Base-by-base conservation (phyloP, 176 grass and related monocot genomes). In the Neostapfia colusana region DNA sequence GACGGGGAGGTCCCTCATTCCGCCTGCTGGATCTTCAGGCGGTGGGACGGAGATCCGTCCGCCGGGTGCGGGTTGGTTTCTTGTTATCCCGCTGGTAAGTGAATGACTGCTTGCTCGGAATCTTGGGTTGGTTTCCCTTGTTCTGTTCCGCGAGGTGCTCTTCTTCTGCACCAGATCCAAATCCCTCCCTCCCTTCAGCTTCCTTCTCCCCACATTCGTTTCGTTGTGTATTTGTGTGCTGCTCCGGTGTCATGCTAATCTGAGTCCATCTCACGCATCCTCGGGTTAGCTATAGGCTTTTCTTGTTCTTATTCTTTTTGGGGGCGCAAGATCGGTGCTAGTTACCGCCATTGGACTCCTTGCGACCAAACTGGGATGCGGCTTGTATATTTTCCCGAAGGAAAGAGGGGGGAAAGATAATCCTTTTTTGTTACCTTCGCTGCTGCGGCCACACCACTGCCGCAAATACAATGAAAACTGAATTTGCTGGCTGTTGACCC, bases 11-110 rank as follows among this genome's bases (percentile, higher is more conserved):
- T 13, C 17, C 31, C 0, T 56, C 10, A 18, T 46, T 46, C 14
- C 34, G 36, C 3, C 53, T 31, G 72, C 57, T 81, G 84, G 84
- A 86, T 86, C 73, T 70, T 77, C 74, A 31, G 58, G 58, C 41
- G 58, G 18, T 49, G 41, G 74, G 46, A 17, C 58, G 74, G 41
- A 77, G 74, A 77, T 77, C 74, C 74, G 74, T 31, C 74, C 59
- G 74, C n/a, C 17, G 24, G 40, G 57, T 16, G 73, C 28, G 57
- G 55, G 21, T 7, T 61, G 55, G 57, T 31, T 37, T 28, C 20
- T 77, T 35, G 18, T 65, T 48, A 31, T 2, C 3, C 28, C 8
- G 42, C 74, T 63, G 74, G 74, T 64, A 36, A 64, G 60, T 23
- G 27, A 35, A 16, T 1, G 13, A 7, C 0, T 17, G 42, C 59